These are phyloP conservation scores for Noccaea bulbosa DNA, from an alignment of 345 rosid genomes.

Conservation along the genomic window DNA sequence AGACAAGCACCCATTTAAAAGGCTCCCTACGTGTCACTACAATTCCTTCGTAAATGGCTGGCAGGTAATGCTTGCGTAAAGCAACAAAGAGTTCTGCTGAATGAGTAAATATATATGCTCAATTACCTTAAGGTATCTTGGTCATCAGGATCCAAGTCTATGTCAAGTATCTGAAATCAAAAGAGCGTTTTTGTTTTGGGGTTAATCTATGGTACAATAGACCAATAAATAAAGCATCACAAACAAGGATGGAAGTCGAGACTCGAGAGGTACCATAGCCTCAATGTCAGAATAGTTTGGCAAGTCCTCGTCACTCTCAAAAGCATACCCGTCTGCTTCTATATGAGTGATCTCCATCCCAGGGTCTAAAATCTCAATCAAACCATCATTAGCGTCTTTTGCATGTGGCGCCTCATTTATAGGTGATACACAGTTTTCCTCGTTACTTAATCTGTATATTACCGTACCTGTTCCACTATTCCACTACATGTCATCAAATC, in stretches of 20 bases:
- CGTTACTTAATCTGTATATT: no score
- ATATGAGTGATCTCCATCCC: conserved; percentile 32
- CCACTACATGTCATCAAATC: no score
- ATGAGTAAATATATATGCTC: conserved; percentile 10
- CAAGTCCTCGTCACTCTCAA: conserved; percentile 79
- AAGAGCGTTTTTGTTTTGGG: conserved; percentile 3
- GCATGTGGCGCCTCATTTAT: conserved; percentile 47
- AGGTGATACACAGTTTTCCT: conserved; percentile 40
- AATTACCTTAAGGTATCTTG: conserved; percentile 70
- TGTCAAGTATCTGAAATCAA: conserved; percentile 70
- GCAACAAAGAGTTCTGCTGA: conserved; percentile 18
- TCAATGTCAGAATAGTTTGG: conserved; percentile 91
- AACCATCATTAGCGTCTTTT: conserved; percentile 43
- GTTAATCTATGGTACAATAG: conserved; percentile 5
- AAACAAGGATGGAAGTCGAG: neutral
- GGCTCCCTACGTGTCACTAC: conserved; percentile 3
- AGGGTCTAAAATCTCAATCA: conserved; percentile 23
- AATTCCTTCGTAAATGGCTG: neutral
- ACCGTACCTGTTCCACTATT: no score
- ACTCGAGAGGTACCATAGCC: conserved; percentile 69
- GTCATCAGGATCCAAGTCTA: conserved; percentile 86
- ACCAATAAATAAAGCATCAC: conserved; percentile 18
- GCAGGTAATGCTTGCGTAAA: neutral
- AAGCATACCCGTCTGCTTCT: conserved; percentile 48
- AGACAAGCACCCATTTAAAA: conserved; percentile 8